phyloP scores from a whole-genome alignment of 2,329 filamentous ascomycete species.

The Rutstroemia sp. region DNA sequence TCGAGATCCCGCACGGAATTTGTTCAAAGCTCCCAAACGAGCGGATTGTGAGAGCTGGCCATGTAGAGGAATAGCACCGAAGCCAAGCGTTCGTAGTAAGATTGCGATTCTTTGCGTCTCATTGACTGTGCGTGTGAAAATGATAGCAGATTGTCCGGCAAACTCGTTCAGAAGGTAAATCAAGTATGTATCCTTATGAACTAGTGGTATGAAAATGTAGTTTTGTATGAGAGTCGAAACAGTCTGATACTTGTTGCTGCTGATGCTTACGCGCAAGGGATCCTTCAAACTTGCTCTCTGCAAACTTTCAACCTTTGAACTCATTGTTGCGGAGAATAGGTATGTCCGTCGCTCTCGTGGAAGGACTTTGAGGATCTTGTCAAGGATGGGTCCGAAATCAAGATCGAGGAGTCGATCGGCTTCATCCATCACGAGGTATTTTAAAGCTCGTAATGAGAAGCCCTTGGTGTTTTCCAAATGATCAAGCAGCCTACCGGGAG shows the following conservation, averaged over 20 bases:
- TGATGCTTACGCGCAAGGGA: constrained; percentile 76
- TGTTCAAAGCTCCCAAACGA: constrained; percentile 79
- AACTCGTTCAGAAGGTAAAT: constrained; percentile 82
- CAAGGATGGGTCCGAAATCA: constrained; percentile 86
- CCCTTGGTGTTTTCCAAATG: constrained; percentile 96
- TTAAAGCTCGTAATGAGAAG: constrained; percentile 74
- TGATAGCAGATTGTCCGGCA: constrained; percentile 75
- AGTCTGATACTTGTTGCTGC: constrained; percentile 79
- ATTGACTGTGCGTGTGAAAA: constrained; percentile 88
- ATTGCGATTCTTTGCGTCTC: constrained; percentile 83
- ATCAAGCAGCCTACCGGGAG: constrained; percentile 80
- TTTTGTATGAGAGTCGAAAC: constrained; percentile 82
- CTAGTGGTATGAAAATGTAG: constrained; percentile 79
- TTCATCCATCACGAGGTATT: constrained; percentile 92
- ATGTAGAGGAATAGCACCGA: constrained; percentile 86
- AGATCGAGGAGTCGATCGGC: constrained; percentile 87
- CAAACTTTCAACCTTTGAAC: constrained; percentile 83
- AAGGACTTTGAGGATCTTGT: constrained; percentile 87
- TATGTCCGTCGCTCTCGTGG: constrained; percentile 73
- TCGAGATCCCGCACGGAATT: constrained; percentile 74
- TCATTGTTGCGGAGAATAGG: constrained; percentile 93
- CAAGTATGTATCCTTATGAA: constrained; percentile 84
- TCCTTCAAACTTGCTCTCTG: constrained; percentile 84
- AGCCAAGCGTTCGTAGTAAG: constrained; percentile 74
- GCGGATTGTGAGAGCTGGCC: constrained; percentile 84